Evolutionary conservation across 257 asterid species (phyloP).

Genomic region (Dorcoceras hygrometricum): DNA sequence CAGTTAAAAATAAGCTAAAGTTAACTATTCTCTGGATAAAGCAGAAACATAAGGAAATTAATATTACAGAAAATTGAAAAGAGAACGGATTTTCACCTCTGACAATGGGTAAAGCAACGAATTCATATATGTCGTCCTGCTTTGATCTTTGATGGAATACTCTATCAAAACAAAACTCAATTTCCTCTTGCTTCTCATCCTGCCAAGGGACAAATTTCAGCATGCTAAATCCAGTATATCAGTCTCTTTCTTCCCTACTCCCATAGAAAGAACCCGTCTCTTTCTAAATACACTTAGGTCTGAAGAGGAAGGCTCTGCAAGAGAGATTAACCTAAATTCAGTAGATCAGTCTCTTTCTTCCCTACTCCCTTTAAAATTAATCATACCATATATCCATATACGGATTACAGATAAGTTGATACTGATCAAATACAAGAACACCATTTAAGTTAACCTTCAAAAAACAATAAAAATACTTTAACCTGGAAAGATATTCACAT

Average conservation of each 20-base stretch:
- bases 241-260: too few species aligned
- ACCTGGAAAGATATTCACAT: background rate
- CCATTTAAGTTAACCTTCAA: background rate
- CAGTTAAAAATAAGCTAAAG: background rate
- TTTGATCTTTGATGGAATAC: conserved; percentile 78
- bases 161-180: conserved; percentile 60
- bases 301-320: too few species aligned
- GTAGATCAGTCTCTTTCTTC: background rate
- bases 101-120: conserved; percentile 65
- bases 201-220: conserved; percentile 25
- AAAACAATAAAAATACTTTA: background rate
- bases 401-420: conserved; percentile 1
- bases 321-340: too few species aligned
- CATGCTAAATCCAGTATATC: background rate
- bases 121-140: conserved; percentile 60
- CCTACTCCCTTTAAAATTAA: background rate
- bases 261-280: too few species aligned
- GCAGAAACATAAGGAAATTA: background rate
- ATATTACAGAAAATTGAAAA: background rate
- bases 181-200: conserved; percentile 82
- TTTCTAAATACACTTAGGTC: too few species aligned
- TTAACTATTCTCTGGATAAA: conserved; percentile 13
- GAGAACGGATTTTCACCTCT: conserved; percentile 37
- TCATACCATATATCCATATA: background rate
- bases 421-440: background rate